Evolutionary conservation across 1,284 basidiomycete genomes (phyloP).

Genomic region (Phellinidium pouzarii): DNA sequence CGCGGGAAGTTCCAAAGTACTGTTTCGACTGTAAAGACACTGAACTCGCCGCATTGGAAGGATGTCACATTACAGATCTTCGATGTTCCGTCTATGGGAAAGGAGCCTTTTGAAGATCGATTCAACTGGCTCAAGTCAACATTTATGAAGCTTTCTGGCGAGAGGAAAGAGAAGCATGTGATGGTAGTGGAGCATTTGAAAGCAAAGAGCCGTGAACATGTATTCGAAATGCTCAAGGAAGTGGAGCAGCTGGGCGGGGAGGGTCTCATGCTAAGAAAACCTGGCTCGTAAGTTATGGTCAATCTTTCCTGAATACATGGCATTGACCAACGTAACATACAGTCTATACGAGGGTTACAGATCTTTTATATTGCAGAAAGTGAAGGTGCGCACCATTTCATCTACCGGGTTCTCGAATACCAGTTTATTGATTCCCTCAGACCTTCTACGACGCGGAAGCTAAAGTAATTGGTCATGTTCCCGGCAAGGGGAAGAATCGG

Average conservation of each 20-base stretch:
- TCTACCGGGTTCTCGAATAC: not conserved
- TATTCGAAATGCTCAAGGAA: conserved; percentile 47
- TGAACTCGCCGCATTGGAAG: conserved; percentile 52
- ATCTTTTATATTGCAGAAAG: conserved; percentile 49
- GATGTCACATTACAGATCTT: conserved; percentile 61
- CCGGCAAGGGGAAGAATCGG: conserved; percentile 49
- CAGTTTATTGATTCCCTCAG: conserved; percentile 23
- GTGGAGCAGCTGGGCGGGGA: conserved; percentile 54
- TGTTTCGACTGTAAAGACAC: conserved; percentile 52
- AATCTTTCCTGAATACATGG: not conserved
- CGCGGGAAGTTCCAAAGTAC: conserved; percentile 52
- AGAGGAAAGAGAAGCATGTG: conserved; percentile 38
- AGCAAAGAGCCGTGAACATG: conserved; percentile 43
- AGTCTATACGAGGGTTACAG: conserved; percentile 49
- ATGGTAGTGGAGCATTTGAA: conserved; percentile 47
- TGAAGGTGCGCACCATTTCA: conserved; percentile 38
- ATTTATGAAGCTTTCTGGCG: conserved; percentile 40
- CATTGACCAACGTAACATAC: not conserved
- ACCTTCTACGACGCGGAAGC: conserved; percentile 66
- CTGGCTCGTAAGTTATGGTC: conserved; percentile 38
- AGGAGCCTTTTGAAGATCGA: conserved; percentile 50
- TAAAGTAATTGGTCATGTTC: conserved; percentile 48
- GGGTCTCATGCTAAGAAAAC: conserved; percentile 60
- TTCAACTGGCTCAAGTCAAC: conserved; percentile 38
- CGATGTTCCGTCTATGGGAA: conserved; percentile 51